These are phyloP conservation scores for Ogataea allantospora DNA, from an alignment of 805 yeast genomes.

Conservation along the genomic window DNA sequence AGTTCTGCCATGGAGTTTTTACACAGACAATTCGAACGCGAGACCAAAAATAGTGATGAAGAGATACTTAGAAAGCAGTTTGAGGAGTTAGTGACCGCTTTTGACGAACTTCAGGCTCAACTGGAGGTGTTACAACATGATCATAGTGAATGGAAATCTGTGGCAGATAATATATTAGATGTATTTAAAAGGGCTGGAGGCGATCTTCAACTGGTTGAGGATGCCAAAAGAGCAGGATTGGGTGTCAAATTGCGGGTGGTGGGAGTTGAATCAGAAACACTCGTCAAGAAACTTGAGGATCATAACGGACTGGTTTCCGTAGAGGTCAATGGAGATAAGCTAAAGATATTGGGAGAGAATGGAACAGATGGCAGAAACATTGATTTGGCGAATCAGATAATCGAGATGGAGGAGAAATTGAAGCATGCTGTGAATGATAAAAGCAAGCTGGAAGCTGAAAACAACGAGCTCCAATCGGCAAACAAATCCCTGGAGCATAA, in stretches of 20 bases:
- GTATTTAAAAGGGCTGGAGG: constrained; percentile 4
- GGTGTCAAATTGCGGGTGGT: constrained; percentile 3
- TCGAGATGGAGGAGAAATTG: not conserved
- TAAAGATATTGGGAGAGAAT: constrained; percentile 2
- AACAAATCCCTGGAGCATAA: not conserved
- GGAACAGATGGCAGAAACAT: not conserved
- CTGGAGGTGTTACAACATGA: constrained; percentile 18
- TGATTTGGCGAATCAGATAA: not conserved
- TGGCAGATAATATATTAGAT: constrained; percentile 13
- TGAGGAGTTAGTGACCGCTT: constrained; percentile 19
- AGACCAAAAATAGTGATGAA: constrained; percentile 5
- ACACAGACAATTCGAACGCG: constrained; percentile 14
- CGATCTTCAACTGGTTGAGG: not conserved
- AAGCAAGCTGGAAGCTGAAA: not conserved
- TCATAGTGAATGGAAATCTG: constrained; percentile 16
- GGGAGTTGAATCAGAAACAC: constrained; percentile 5
- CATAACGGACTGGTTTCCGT: constrained; percentile 15
- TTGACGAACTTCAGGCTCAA: constrained; percentile 19
- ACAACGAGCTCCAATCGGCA: not conserved
- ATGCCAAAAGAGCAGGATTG: constrained; percentile 4
- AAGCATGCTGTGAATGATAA: not conserved
- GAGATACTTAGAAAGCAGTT: constrained; percentile 15
- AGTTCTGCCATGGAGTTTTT: constrained; percentile 17
- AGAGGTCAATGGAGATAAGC: constrained; percentile 14
- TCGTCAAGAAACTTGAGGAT: constrained; percentile 4